Base-by-base conservation (phyloP, 129 eudicot species). In the Saussurea involucrata region DNA sequence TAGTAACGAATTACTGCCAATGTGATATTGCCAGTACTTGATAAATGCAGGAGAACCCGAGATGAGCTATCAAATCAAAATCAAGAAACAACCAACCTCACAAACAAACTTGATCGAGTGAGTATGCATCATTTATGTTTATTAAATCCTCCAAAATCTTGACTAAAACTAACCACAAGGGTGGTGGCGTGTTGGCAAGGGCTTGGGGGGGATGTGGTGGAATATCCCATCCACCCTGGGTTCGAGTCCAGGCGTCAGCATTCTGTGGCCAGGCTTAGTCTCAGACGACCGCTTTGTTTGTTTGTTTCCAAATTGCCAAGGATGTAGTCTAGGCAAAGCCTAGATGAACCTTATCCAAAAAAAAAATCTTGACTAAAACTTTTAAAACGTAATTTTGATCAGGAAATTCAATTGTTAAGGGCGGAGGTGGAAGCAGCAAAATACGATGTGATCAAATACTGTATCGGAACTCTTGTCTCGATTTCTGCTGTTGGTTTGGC, bases 401-500 rank as follows among this genome's bases (percentile, higher is more conserved):
- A 95, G 98, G 98, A 95, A 86, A 95, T 95, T 80, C 97, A 95
- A 71, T 86, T 86, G 65, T 66, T 91, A 75, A 80, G 92, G 77
- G 97, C 98, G 42, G 96, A 91, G 74, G 66, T 95, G 80, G 97
- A 95, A 83, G 94, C 98, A 36, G 96, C 96, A 61, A 95, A 95
- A 77, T 91, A 89, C 34, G 98, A 95, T 20, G 96, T 95, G 80
- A 89, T 95, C 63, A 95, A 95, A 82, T 95, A 95, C 78, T 95
- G 98, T 90, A 89, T 92, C 37, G 98, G 98, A 85, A 91, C 97
- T 60, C 93, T 95, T 12, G 96, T 87, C 31, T 91, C 98, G 15
- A 86, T 91, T 57, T 91, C 97, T 53, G 97, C 98, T 32, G 96
- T 95, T 70, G 97, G 98, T 80, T 81, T 95, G 81, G 98, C 98